A percentile compares a stretch with the other conserved stretches of the same genome.
phyloP scores from a whole-genome alignment of 192 early-diverging fungal species.

The Pilobolus umbonatus region DNA sequence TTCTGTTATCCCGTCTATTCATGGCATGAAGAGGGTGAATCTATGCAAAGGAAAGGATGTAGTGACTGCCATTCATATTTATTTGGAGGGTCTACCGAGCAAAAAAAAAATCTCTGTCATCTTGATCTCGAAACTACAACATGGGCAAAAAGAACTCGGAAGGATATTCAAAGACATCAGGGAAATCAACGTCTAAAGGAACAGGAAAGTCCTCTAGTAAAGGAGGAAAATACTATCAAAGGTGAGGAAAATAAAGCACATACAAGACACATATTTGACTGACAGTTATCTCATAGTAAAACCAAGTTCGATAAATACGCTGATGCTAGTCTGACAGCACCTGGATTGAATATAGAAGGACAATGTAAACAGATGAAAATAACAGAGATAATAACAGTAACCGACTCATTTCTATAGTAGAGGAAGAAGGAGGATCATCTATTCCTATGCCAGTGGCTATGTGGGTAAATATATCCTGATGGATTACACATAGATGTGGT shows the following conservation, averaged over 20 bases:
- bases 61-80: no score
- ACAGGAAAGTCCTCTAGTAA: conserved; percentile 4
- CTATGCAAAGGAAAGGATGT: no score
- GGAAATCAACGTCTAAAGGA: background rate
- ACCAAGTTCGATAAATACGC: conserved; percentile 5
- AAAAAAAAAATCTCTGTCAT: no score
- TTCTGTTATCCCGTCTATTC: no score
- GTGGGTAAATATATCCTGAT: no score
- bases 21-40: no score
- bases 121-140: no score
- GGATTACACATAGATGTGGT: no score
- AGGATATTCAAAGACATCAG: conserved; percentile 1
- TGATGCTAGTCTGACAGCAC: conserved; percentile 7
- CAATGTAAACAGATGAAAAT: background rate
- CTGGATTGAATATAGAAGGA: conserved; percentile 2
- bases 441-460: conserved; percentile 71
- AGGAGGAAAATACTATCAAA: conserved; percentile 10
- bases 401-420: background rate
- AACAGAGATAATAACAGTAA: background rate
- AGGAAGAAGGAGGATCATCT: conserved; percentile 9
- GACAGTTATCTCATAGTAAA: background rate
- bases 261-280: background rate
- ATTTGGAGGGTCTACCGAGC: no score
- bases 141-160: conserved; percentile 17
- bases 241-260: background rate